These are phyloP conservation scores for Sclerotinia trifoliorum DNA, from an alignment of 2,329 filamentous ascomycete species.

Conservation along the genomic window DNA sequence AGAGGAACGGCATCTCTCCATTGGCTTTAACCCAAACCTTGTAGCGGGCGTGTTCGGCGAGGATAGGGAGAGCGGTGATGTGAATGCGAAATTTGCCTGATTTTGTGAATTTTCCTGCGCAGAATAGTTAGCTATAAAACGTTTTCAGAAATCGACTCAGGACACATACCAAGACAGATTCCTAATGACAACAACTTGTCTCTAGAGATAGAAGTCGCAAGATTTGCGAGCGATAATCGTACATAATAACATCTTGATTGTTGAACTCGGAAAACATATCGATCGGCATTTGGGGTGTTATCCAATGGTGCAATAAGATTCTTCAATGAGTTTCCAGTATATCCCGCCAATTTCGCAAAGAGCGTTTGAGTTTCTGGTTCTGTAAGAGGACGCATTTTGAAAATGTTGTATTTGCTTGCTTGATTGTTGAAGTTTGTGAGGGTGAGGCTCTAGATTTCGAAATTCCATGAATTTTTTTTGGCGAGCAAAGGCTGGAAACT, in stretches of 20 bases:
- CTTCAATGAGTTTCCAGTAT: constrained; percentile 83
- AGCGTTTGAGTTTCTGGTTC: constrained; percentile 77
- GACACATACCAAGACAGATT: constrained; percentile 66
- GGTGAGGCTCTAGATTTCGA: constrained; percentile 12
- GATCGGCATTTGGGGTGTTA: constrained; percentile 66
- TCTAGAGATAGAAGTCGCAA: constrained; percentile 81
- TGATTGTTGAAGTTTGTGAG: constrained; percentile 14
- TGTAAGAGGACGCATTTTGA: constrained; percentile 73
- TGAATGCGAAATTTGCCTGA: constrained; percentile 93
- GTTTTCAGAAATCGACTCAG: background rate
- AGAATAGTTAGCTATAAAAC: constrained; percentile 24
- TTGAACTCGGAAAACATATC: constrained; percentile 83
- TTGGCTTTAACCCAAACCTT: constrained; percentile 98
- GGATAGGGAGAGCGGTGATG: constrained; percentile 81
- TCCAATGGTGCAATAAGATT: constrained; percentile 75
- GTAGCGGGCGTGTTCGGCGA: constrained; percentile 87
- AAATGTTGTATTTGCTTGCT: constrained; percentile 14
- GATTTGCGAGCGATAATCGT: constrained; percentile 81
- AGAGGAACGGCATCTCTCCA: constrained; percentile 96
- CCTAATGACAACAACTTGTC: constrained; percentile 84
- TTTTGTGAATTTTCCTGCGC: constrained; percentile 86
- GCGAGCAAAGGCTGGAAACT: constrained; percentile 22
- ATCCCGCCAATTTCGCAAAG: constrained; percentile 90
- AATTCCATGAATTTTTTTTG: constrained; percentile 34
- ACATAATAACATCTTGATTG: constrained; percentile 89